These are phyloP conservation scores for Chrysosporium keratinophilum DNA, from an alignment of 2,329 filamentous ascomycete genomes.

Conservation along the genomic window DNA sequence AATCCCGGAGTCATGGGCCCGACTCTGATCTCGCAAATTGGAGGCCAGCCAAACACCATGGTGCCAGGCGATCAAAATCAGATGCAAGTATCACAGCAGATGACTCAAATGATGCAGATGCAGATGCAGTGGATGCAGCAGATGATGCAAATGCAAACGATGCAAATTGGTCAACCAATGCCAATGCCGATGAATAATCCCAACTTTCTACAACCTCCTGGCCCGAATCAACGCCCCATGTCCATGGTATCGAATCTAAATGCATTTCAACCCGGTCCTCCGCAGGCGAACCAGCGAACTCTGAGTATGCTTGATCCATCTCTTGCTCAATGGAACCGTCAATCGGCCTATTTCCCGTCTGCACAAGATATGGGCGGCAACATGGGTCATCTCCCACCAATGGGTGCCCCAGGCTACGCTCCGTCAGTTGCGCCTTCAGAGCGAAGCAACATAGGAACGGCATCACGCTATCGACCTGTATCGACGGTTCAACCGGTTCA, in stretches of 20 bases:
- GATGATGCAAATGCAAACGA: conserved; percentile 53
- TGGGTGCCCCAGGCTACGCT: conserved; percentile 48
- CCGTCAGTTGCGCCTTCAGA: conserved; percentile 92
- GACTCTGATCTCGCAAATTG: conserved; percentile 8
- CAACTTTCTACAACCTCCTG: conserved; percentile 22
- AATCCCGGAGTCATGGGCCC: not conserved
- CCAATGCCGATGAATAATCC: conserved; percentile 22
- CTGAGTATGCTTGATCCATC: conserved; percentile 74
- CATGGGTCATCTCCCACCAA: conserved; percentile 13
- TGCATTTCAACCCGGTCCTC: conserved; percentile 21
- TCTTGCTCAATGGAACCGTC: conserved; percentile 30
- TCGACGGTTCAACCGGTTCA: conserved; percentile 48
- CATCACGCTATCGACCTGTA: conserved; percentile 82
- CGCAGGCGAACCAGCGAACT: conserved; percentile 46
- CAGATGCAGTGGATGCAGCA: conserved; percentile 87
- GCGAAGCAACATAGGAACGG: conserved; percentile 83
- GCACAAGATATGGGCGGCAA: conserved; percentile 19
- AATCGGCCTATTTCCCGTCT: conserved; percentile 27
- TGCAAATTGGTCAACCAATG: conserved; percentile 24
- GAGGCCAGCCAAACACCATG: conserved; percentile 10
- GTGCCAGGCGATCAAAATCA: conserved; percentile 56
- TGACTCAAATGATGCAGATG: conserved; percentile 84
- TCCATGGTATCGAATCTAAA: conserved; percentile 36
- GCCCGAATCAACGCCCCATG: conserved; percentile 35
- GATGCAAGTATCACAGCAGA: conserved; percentile 70